Percentiles rank a stretch among this genome's conserved stretches.
These are phyloP conservation scores for Ceratocystis cubensis DNA, from an alignment of 2,329 filamentous ascomycete species.

Conservation along the genomic window DNA sequence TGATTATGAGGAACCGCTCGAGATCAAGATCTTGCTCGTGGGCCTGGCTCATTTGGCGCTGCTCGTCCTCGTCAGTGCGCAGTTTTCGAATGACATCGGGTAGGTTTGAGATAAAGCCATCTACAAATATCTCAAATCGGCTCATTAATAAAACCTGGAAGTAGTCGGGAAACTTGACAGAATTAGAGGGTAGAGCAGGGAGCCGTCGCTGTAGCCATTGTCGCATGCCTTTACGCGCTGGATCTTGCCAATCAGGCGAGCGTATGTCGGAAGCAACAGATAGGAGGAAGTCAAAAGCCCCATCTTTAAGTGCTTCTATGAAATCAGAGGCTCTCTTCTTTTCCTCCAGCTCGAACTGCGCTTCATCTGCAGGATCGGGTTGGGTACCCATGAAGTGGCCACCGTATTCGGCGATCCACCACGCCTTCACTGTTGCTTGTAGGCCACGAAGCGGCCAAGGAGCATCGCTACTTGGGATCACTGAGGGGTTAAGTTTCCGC, in stretches of 20 bases:
- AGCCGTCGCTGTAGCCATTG: conserved; percentile 74
- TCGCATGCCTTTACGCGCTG: conserved; percentile 69
- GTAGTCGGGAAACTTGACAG: conserved; percentile 53
- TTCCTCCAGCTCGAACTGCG: conserved; percentile 40
- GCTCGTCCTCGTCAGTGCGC: conserved; percentile 80
- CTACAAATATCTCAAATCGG: conserved; percentile 74
- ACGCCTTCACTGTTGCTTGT: conserved; percentile 63
- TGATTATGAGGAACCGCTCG: conserved; percentile 82
- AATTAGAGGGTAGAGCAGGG: conserved; percentile 53
- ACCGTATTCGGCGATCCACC: conserved; percentile 90
- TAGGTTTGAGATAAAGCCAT: conserved; percentile 89
- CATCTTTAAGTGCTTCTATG: conserved; percentile 66
- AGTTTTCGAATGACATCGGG: conserved; percentile 80
- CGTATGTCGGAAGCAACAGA: conserved; percentile 72
- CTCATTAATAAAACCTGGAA: conserved; percentile 65
- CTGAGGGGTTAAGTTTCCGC: conserved; percentile 53
- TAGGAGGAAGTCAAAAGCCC: conserved; percentile 83
- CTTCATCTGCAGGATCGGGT: conserved; percentile 37
- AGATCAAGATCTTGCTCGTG: conserved; percentile 61
- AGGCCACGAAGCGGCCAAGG: conserved; percentile 63
- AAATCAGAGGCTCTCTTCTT: conserved; percentile 61
- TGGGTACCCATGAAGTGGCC: conserved; percentile 72
- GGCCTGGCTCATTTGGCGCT: conserved; percentile 53
- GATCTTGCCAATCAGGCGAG: conserved; percentile 73
- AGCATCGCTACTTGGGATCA: conserved; percentile 55